A percentile compares a stretch with the other conserved stretches of the same genome.
Conservation (phyloP, 2,329 filamentous ascomycete species). For the Sporothrix euskadiensis region DNA sequence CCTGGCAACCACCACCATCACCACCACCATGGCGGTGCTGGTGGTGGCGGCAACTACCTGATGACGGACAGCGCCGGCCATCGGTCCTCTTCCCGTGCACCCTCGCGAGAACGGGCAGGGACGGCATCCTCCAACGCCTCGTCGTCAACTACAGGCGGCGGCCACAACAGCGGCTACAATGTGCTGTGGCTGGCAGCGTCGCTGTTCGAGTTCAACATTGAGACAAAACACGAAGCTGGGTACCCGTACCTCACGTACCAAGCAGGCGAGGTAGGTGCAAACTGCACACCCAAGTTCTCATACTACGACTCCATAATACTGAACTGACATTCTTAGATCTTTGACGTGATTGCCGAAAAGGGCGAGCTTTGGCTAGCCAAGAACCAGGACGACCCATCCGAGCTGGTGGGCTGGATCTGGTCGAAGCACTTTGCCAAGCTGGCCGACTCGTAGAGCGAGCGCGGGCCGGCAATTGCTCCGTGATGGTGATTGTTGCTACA, state of each 20-base stretch:
- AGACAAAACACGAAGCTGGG: conserved; percentile 86
- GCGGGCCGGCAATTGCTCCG: not conserved
- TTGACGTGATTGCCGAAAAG: conserved; percentile 92
- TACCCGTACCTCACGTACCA: conserved; percentile 96
- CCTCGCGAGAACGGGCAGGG: conserved; percentile 58
- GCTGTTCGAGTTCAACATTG: conserved; percentile 96
- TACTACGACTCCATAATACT: not conserved
- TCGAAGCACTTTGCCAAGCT: conserved; percentile 89
- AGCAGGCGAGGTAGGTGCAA: conserved; percentile 70
- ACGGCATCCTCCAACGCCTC: conserved; percentile 34
- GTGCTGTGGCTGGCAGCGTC: conserved; percentile 90
- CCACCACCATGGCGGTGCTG: conserved; percentile 32
- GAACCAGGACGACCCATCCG: conserved; percentile 85
- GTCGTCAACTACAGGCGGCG: conserved; percentile 20
- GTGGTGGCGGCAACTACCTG: conserved; percentile 43
- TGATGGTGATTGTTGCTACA: not conserved
- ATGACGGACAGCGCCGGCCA: conserved; percentile 20
- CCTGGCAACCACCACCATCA: not conserved
- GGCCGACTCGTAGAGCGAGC: conserved; percentile 47
- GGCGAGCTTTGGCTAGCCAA: conserved; percentile 96
- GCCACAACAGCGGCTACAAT: conserved; percentile 58
- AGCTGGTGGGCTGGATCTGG: conserved; percentile 95
- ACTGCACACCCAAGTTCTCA: no score
- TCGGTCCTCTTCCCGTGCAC: conserved; percentile 60
- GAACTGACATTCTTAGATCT: conserved; percentile 57